Conservation (phyloP, 345 rosid genomes). For the Durio zibethinus region DNA sequence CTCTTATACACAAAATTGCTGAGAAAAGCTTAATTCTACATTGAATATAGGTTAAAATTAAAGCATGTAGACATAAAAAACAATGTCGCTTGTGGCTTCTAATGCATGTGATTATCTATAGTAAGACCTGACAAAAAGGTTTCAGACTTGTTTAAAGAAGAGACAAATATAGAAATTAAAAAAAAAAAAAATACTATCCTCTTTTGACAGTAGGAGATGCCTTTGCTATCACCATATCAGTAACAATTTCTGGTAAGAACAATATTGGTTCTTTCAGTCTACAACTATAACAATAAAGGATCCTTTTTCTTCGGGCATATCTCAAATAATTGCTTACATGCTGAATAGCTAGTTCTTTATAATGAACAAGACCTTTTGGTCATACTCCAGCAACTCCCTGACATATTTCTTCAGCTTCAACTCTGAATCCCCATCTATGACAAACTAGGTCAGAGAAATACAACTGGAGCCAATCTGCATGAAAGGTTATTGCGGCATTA, state of each 20-base stretch:
- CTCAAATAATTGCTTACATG: constrained; percentile 29
- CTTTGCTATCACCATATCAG: neutral
- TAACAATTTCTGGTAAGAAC: neutral
- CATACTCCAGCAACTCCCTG: constrained; percentile 20
- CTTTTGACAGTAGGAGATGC: neutral
- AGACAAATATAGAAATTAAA: neutral
- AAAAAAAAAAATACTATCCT: neutral
- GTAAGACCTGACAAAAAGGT: neutral
- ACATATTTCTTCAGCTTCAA: constrained; percentile 29
- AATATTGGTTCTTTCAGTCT: neutral
- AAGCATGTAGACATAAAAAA: neutral
- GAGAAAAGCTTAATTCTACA: neutral
- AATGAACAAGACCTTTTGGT: constrained; percentile 19
- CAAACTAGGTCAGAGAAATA: constrained; percentile 27
- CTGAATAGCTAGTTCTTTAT: constrained; percentile 20
- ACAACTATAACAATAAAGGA: neutral
- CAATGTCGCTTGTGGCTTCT: neutral
- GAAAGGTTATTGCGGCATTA: neutral
- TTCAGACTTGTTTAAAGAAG: neutral
- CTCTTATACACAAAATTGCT: neutral
- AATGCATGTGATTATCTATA: neutral
- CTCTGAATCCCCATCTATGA: constrained; percentile 27
- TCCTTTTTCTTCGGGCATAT: constrained; percentile 27
- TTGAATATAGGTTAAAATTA: neutral
- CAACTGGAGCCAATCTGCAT: constrained; percentile 13